Evolutionary conservation across 2,329 filamentous ascomycete genomes (phyloP), one percentile per base, ranked within the genome.

Genomic region (Endoconidiophora laricicola): DNA sequence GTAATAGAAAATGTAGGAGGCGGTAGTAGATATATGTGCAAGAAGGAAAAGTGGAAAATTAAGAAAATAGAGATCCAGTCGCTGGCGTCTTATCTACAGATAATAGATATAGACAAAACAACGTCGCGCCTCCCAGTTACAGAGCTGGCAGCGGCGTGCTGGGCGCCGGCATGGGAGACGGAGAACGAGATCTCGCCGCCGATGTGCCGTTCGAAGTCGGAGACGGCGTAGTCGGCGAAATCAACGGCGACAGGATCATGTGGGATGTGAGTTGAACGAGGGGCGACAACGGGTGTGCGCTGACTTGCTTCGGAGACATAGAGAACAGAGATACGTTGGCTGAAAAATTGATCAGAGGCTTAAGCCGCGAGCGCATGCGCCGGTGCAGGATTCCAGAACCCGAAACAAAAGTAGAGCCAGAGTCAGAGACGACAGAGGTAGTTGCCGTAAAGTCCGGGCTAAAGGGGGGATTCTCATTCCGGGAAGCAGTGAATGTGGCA

Each of bases 171-270:
- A 58, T 45, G 60, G 61, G 54, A 66, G 68, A n/a, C 63, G 60
- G 18, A 63, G 65, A 37, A 65, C 67, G 23, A 63, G 62, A 26
- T 62, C 62, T 49, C 66, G 67, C 48, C 59, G 62, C 44, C 59
- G 58, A 5, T 12, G 57, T 50, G 20, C 54, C 59, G 22, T 60
- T 56, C 10, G 60, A 61, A 20, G 60, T 60, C 52, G 63, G 61
- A 23, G 62, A 62, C 4, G 56, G 55, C 18, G 58, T 66, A 2
- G 63, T 57, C 5, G 64, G 58, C 49, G 67, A 57, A 50, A 69
- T 68, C 4, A 63, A 61, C 53, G 64, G 60, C 18, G 66, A 64
- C 5, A 63, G 60, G 3, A 65, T 63, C 33, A 66, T 68, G 66
- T 68, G 48, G 33, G 39, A 39, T 43, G 39, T 24, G n/a, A 14